Base-by-base conservation (phyloP, 768 basidiomycete genomes). In the Tricholoma hemisulphureum region DNA sequence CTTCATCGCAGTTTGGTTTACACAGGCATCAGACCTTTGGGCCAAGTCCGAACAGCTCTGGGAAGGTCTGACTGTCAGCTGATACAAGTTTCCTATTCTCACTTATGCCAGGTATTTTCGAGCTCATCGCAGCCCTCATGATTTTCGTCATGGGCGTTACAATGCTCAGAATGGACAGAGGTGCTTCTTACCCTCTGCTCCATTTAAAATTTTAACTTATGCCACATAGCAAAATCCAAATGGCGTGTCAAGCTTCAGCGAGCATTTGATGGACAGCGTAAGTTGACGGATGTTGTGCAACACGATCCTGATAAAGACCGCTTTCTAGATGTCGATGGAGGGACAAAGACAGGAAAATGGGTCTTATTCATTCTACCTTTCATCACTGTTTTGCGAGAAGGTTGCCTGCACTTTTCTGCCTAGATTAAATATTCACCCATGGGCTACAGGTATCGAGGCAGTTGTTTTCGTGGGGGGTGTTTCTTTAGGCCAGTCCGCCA, bases 1-100 rank as follows among this genome's bases (percentile, higher is more conserved):
- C 2, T 98, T 96, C 73, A 89, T 98, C 60, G 93, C 90, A 6
- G 83, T 97, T 39, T 98, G 94, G 89, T 98, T 96, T 75, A 98
- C 94, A 28, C 85, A 91, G 66, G 88, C 95, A 0, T 80, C 81
- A 20, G 77, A 97, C 70, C 80, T 98, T 16, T 98, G 93, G 90
- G 69, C 80, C 37, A 85, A 85, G 66, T 83, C 93, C 6, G 96
- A 98, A 73, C 81, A 86, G 55, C 73, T 95, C 57, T 98, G 96
- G 96, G 96, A 98, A 80, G 96, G 95, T 82, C 62, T 68, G 67
- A 78, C 69, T 10, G 14, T 69, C 5, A 43, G 6, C 43, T 13
- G 35, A n/a, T 23, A 14, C 4, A 51, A 51, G 35, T 23, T 18
- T 18, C 39, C 34, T 43, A 39, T 28, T 39, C 26, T 20, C 26